These are phyloP conservation scores for Penicillium sp. DNA, from an alignment of 2,329 filamentous ascomycete genomes.

Conservation along the genomic window DNA sequence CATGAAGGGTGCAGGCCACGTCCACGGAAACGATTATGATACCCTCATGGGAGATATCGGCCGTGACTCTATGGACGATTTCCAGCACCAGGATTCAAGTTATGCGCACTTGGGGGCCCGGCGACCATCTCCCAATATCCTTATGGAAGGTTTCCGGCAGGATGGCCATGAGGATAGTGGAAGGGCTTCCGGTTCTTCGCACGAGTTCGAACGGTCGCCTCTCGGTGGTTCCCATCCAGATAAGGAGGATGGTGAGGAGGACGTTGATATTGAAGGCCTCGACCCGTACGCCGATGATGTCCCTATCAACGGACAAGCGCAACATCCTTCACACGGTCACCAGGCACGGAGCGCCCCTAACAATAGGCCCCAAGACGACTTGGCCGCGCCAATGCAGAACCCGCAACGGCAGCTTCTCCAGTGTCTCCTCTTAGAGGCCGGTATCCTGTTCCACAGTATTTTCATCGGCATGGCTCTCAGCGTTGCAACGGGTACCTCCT, in stretches of 20 bases:
- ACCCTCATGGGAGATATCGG: constrained; percentile 39
- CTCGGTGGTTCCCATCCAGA: constrained; percentile 35
- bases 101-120: constrained; percentile 28
- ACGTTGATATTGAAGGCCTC: constrained; percentile 60
- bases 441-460: constrained; percentile 80
- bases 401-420: constrained; percentile 70
- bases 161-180: constrained; percentile 7
- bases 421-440: constrained; percentile 77
- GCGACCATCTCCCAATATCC: constrained; percentile 23
- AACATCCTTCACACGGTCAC: constrained; percentile 14
- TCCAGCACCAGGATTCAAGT: constrained; percentile 19
- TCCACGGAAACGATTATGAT: constrained; percentile 57
- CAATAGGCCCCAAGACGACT: constrained; percentile 28
- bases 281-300: constrained; percentile 33
- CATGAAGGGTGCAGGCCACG: constrained; percentile 63
- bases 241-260: constrained; percentile 57
- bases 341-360: constrained; percentile 12
- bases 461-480: constrained; percentile 88
- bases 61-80: constrained; percentile 21
- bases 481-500: constrained; percentile 76
- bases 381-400: constrained; percentile 50
- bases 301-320: constrained; percentile 17
- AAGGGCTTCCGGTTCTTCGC: constrained; percentile 17
- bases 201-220: constrained; percentile 19
- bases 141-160: constrained; percentile 19